Evolutionary conservation across 2,329 filamentous ascomycete species (phyloP).

Genomic region (Helotiales sp.): DNA sequence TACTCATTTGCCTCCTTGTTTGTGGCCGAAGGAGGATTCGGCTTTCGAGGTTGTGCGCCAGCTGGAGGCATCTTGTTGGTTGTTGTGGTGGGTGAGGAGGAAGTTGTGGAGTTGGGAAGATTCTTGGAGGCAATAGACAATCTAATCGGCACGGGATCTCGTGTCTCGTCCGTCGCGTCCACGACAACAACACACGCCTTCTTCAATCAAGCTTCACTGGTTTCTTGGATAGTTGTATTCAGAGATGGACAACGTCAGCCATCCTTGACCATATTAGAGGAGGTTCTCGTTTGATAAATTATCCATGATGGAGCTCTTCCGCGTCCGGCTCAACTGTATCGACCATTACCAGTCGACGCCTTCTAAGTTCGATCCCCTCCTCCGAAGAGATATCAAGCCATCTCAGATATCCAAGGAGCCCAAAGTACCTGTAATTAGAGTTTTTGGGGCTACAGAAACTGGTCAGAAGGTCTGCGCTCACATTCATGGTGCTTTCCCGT

Average conservation of each 20-base stretch:
- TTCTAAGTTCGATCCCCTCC: conserved; percentile 78
- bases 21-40: conserved; percentile 47
- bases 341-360: conserved; percentile 89
- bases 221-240: background rate
- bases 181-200: conserved; percentile 2
- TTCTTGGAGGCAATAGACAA: conserved; percentile 11
- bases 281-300: conserved; percentile 11
- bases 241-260: conserved; percentile 15
- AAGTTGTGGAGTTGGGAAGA: background rate
- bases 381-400: conserved; percentile 67
- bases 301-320: conserved; percentile 72
- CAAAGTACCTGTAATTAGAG: conserved; percentile 82
- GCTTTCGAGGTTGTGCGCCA: conserved; percentile 42
- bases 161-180: conserved; percentile 10
- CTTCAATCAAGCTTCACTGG: background rate
- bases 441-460: conserved; percentile 92
- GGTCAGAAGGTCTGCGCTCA: conserved; percentile 97
- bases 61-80: conserved; percentile 47
- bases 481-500: conserved; percentile 93
- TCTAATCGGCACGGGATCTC: conserved; percentile 13
- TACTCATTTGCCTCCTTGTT: conserved; percentile 96
- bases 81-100: background rate
- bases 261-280: conserved; percentile 2
- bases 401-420: conserved; percentile 67
- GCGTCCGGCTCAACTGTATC: conserved; percentile 91